Conservation (phyloP, 305 asterid species). For the Solanum hybrid region DNA sequence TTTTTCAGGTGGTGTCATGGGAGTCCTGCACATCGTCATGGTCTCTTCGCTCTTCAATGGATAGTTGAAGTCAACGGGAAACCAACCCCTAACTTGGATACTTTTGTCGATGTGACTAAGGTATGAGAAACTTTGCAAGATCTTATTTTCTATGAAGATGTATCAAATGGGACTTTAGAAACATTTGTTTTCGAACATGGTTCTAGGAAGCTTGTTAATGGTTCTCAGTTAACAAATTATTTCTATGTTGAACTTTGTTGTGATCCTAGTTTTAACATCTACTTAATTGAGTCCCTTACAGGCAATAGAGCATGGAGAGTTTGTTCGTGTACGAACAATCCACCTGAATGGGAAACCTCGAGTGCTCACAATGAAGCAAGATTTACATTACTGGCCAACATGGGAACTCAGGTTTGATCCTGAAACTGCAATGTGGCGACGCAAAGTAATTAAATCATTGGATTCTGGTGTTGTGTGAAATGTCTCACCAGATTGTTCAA, state of each 20-base stretch:
- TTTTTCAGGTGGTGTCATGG: constrained; percentile 98
- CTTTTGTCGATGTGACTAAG: constrained; percentile 83
- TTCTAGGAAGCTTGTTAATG: neutral
- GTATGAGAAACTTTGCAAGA: constrained; percentile 21
- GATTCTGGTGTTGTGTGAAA: constrained; percentile 25
- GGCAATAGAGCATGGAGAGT: constrained; percentile 85
- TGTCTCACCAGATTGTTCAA: neutral
- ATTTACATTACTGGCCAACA: constrained; percentile 96
- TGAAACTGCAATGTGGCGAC: constrained; percentile 73
- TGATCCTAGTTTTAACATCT: neutral
- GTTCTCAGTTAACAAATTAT: neutral
- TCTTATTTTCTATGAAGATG: neutral
- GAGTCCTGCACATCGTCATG: constrained; percentile 91
- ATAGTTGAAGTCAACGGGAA: constrained; percentile 90
- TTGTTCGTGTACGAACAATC: constrained; percentile 74
- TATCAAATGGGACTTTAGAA: neutral
- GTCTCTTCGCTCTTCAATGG: constrained; percentile 97
- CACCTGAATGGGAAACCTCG: constrained; percentile 96
- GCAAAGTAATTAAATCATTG: constrained; percentile 61
- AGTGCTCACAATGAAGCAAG: constrained; percentile 90
- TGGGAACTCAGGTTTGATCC: constrained; percentile 94
- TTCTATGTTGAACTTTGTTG: neutral
- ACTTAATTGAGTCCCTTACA: constrained; percentile 14
- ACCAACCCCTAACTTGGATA: constrained; percentile 83
- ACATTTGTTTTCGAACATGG: neutral